Evolutionary conservation across 306 rosid genomes (phyloP).

Genomic region (Trifolium pratense): DNA sequence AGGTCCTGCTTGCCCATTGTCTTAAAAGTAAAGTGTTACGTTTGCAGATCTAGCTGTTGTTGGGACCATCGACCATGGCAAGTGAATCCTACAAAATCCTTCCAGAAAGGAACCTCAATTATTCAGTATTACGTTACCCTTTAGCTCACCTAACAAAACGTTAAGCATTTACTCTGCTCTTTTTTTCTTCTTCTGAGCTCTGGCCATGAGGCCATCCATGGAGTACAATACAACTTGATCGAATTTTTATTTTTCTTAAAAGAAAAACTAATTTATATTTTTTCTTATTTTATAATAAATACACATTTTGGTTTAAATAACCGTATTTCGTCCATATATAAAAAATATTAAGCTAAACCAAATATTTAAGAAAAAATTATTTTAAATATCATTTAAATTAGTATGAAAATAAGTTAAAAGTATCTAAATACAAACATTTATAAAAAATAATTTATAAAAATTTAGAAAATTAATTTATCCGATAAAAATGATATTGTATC

Average conservation of each 20-base stretch:
- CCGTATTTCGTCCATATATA: neutral
- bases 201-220: too few species aligned
- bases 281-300: neutral
- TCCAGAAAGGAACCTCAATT: conserved; percentile 47
- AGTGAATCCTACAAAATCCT: conserved; percentile 43
- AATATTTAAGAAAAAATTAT: neutral
- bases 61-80: conserved; percentile 75
- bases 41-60: conserved; percentile 51
- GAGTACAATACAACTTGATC: conserved; percentile 16
- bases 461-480: neutral
- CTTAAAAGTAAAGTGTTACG: conserved; percentile 44
- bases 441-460: too few species aligned
- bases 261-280: too few species aligned
- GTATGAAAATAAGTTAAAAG: neutral
- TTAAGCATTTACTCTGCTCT: conserved; percentile 45
- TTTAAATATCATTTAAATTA: neutral
- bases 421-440: too few species aligned
- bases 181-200: conserved; percentile 11
- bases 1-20: conserved; percentile 41
- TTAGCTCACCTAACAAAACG: conserved; percentile 47
- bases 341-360: neutral
- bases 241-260: neutral
- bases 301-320: neutral
- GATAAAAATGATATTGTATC: too few species aligned
- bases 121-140: conserved; percentile 47